Conservation (phyloP, 2,329 filamentous ascomycete species). For the Phaeoacremonium minimum region DNA sequence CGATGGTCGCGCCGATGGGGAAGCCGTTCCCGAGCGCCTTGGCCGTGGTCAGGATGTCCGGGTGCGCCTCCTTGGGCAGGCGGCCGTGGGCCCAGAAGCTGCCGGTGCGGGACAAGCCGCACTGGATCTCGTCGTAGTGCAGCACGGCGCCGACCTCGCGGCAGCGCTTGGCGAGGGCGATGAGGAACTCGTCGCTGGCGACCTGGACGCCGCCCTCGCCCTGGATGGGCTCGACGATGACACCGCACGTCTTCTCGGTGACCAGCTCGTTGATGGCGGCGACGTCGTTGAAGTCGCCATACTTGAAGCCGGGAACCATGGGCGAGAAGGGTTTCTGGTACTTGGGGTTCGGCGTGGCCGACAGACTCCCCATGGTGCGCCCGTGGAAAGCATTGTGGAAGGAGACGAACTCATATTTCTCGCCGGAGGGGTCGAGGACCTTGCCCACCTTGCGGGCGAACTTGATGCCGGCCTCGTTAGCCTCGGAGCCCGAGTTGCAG, state of each 20-base stretch:
- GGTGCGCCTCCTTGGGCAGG: constrained; percentile 76
- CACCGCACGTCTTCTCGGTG: constrained; percentile 82
- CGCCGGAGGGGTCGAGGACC: constrained; percentile 62
- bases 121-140: constrained; percentile 97
- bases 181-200: constrained; percentile 77
- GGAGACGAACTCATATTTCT: constrained; percentile 81
- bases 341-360: constrained; percentile 96
- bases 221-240: constrained; percentile 96
- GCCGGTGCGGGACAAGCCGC: constrained; percentile 83
- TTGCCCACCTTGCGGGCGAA: constrained; percentile 92
- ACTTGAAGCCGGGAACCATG: constrained; percentile 90
- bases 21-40: constrained; percentile 97
- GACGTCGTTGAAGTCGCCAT: constrained; percentile 82
- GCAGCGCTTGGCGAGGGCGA: constrained; percentile 78
- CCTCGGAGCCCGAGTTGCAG: constrained; percentile 94
- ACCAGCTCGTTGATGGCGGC: constrained; percentile 67
- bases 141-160: constrained; percentile 83
- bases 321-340: constrained; percentile 94
- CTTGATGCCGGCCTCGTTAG: constrained; percentile 97
- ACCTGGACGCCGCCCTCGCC: constrained; percentile 91
- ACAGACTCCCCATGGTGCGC: constrained; percentile 89
- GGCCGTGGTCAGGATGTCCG: constrained; percentile 88
- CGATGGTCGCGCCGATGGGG: constrained; percentile 80
- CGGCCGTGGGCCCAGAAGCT: constrained; percentile 82
- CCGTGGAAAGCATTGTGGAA: constrained; percentile 94